Evolutionary conservation across 345 rosid genomes (phyloP), one percentile per base, ranked within the genome.

Genomic region (Brassica nigra): DNA sequence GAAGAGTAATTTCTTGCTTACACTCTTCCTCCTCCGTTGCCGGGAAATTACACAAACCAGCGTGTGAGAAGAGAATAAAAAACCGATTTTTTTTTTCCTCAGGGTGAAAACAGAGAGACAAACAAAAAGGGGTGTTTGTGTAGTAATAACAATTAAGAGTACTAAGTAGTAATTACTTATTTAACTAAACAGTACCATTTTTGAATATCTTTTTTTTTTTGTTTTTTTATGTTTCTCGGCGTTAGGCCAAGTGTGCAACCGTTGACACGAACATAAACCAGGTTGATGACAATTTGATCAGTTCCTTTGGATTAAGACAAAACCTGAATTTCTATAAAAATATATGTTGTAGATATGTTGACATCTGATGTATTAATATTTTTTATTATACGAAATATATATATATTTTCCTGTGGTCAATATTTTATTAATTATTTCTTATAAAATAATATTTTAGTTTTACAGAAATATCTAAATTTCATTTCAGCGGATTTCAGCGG

Each of bases 21-120:
- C 76, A 92, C 97, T 89, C 97, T 71, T 91, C 94, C 85, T 84
- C 96, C 86, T 90, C 91, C 74, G 85, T 87, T 90, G 90, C 95
- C 90, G 94, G 88, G 81, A 89, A 87, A 86, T 87, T 47, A 83
- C 89, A 78, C 76, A 76, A 52, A 79, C 81, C 55, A 49, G 29
- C 71, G 47, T 20, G 7, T 49, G 55, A 49, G 55, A 49, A 44
- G n/a, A 12, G 4, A 14, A 42, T 6, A 20, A 49, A 30, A 29
- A 66, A 28, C 65, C 67, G 70, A 78, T n/a, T n/a, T 59, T 37
- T 1, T 47, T 47, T 49, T 66, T 79, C 9, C 58, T 54, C 14
- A 49, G 34, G 33, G 78, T 15, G 37, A 76, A 8, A 59, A 34
- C 16, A 27, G 62, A 61, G 74, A 66, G 74, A 67, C 18, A 49